Evolutionary conservation across 768 basidiomycete species (phyloP).

Genomic region (Cyclocybe aegerita): DNA sequence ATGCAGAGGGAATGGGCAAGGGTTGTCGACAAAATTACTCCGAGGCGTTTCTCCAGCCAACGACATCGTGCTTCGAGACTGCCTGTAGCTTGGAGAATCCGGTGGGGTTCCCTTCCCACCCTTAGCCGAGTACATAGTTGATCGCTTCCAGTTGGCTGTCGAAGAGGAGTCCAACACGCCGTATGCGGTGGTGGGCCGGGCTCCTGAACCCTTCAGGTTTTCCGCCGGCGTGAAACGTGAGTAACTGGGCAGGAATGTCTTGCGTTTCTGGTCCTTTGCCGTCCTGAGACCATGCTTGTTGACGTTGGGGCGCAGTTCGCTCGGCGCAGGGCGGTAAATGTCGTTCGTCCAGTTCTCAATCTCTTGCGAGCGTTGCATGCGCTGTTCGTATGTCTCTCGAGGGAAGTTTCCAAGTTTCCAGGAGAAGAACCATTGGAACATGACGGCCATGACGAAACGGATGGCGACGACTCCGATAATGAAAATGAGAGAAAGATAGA

Average conservation of each 20-base stretch:
- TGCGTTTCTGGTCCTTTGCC: slow-evolving; percentile 47
- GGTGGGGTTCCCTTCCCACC: slow-evolving; percentile 61
- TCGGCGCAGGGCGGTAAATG: slow-evolving; percentile 92
- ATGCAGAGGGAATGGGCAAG: slow-evolving; percentile 90
- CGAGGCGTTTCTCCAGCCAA: slow-evolving; percentile 53
- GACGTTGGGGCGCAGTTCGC: slow-evolving; percentile 87
- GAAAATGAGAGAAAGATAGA: slow-evolving; percentile 94
- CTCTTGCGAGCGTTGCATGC: slow-evolving; percentile 84
- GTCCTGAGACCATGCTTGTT: slow-evolving; percentile 61
- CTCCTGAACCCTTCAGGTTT: slow-evolving; percentile 49
- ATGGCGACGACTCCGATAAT: slow-evolving; percentile 96
- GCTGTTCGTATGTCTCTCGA: slow-evolving; percentile 87
- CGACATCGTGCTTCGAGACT: slow-evolving; percentile 83
- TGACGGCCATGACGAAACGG: slow-evolving; percentile 94
- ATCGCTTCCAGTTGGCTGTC: slow-evolving; percentile 22
- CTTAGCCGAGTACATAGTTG: slow-evolving; percentile 16
- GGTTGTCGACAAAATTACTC: slow-evolving; percentile 56
- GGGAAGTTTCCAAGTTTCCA: slow-evolving; percentile 94
- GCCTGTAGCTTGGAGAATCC: slow-evolving; percentile 66
- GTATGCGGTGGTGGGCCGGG: slow-evolving; percentile 62
- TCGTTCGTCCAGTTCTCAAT: slow-evolving; percentile 97
- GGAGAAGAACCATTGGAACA: slow-evolving; percentile 98
- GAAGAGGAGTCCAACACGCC: slow-evolving; percentile 63
- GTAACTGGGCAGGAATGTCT: slow-evolving; percentile 62
- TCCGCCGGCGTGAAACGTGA: slow-evolving; percentile 80